These are phyloP conservation scores for Ascoidea asiatica DNA, from an alignment of 805 yeast species.

Conservation along the genomic window DNA sequence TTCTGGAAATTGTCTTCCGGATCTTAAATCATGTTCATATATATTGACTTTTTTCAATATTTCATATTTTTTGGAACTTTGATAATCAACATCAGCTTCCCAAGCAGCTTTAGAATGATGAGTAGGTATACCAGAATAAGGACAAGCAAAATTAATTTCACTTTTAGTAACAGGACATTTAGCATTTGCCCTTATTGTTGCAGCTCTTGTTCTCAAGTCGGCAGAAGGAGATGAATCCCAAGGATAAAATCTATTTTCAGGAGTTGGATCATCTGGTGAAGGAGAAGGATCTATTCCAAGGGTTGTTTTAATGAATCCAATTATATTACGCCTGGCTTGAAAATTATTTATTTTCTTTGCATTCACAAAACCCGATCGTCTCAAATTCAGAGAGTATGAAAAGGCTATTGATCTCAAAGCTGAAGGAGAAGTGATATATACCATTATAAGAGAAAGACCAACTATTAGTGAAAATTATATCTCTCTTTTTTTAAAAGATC, in stretches of 20 bases:
- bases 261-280: slow-evolving; percentile 54
- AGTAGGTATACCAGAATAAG: slow-evolving; percentile 91
- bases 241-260: slow-evolving; percentile 60
- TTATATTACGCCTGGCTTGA: slow-evolving; percentile 14
- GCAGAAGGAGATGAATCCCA: slow-evolving; percentile 92
- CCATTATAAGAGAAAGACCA: too few species aligned
- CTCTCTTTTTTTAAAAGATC: too few species aligned
- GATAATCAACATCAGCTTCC: slow-evolving; percentile 69
- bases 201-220: slow-evolving; percentile 83
- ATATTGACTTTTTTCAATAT: slow-evolving; percentile 75
- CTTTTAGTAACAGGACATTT: slow-evolving; percentile 81
- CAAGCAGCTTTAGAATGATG: slow-evolving; percentile 87
- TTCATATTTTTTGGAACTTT: slow-evolving; percentile 50
- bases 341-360: too few species aligned
- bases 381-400: too few species aligned
- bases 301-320: slow-evolving; percentile 29
- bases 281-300: slow-evolving; percentile 51
- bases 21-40: slow-evolving; percentile 88
- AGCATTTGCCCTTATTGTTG: slow-evolving; percentile 75
- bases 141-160: slow-evolving; percentile 78
- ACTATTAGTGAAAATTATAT: too few species aligned
- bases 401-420: too few species aligned
- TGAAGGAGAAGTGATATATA: too few species aligned
- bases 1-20: slow-evolving; percentile 91
- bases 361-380: too few species aligned